Evolutionary conservation across 805 yeast genomes (phyloP), one percentile per base, ranked within the genome.

Genomic region (Tetrapisispora pingtungensis): DNA sequence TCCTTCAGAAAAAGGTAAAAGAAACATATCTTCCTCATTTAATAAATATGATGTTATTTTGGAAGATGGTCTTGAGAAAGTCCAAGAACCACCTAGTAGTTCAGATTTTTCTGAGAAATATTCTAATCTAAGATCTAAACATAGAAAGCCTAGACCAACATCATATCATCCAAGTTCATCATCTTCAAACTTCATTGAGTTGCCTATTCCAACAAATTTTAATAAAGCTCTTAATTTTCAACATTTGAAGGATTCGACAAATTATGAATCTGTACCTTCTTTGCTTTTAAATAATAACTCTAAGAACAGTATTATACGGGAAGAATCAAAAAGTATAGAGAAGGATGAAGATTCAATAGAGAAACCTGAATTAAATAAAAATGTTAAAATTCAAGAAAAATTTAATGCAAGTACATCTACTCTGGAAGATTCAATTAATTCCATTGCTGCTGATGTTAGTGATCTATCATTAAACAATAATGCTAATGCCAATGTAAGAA

Each of bases 91-190:
- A 10, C 6, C 26, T 18, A 27, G 8, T 7, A 27, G n/a, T 13
- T 10, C 13, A 10, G 19, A 34, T 7, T 17, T 14, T n/a, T 5
- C 14, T 10, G 36, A 36, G 13, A 43, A 43, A 24, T 33, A 47
- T 31, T 40, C 42, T 8, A 37, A 45, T 26, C 39, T 43, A 8
- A 36, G 48, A 1, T 30, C 75, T 8, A 74, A 72, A 26, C 69
- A 70, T 42, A 74, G 77, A 59, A 80, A 76, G 56, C 89, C 87
- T 46, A 74, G 95, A 59, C 94, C 95, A 35, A 84, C 90, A 0
- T 83, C 93, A 10, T 84, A 81, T 56, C 89, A 84, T 57, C 94
- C 95, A 4, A 51, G 52, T 4, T 41, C 51, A 26, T 46, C 42
- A 31, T 35, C 49, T 4, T 33, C 38, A 8, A 26, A 26, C 26